phyloP scores from a whole-genome alignment of 108 stramenopile species.

The Fistulifera solaris region DNA sequence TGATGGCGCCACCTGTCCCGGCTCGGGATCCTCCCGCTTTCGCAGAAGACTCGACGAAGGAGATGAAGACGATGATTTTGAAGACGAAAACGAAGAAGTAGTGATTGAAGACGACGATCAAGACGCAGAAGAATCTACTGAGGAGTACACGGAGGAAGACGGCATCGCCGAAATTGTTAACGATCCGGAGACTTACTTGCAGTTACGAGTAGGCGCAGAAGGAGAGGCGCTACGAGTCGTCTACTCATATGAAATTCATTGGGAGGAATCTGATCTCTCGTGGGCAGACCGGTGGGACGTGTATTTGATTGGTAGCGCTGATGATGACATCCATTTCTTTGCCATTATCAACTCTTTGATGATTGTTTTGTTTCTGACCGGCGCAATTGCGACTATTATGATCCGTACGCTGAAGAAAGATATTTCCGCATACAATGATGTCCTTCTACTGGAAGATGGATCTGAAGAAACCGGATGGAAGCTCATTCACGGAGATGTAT shows the following conservation, averaged over 20 bases:
- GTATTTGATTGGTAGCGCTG: conserved; percentile 85
- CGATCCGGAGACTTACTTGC: conserved; percentile 35
- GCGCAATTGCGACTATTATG: conserved; percentile 94
- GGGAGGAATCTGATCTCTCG: conserved; percentile 67
- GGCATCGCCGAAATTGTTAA: conserved; percentile 20
- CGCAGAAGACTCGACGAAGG: conserved; percentile 48
- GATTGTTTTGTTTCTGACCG: conserved; percentile 97
- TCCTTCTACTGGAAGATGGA: conserved; percentile 50
- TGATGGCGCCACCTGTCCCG: conserved; percentile 7
- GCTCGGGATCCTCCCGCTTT: too few species aligned
- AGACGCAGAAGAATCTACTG: conserved; percentile 20
- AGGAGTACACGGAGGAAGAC: conserved; percentile 1
- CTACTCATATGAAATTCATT: conserved; percentile 93
- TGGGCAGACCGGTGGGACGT: conserved; percentile 99
- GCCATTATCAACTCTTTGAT: conserved; percentile 97
- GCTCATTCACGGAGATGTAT: conserved; percentile 96
- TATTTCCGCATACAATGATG: conserved; percentile 95
- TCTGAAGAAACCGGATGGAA: conserved; percentile 99
- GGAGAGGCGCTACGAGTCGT: conserved; percentile 44
- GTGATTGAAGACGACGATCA: neutral
- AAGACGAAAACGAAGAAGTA: conserved; percentile 13
- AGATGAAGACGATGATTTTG: conserved; percentile 2
- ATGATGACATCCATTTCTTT: conserved; percentile 99
- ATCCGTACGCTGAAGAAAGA: conserved; percentile 92
- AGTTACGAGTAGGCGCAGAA: conserved; percentile 22